Percentiles rank a stretch among this genome's conserved stretches.
phyloP scores from a whole-genome alignment of 2,329 filamentous ascomycete species.

The Phyllosticta capitalensis region DNA sequence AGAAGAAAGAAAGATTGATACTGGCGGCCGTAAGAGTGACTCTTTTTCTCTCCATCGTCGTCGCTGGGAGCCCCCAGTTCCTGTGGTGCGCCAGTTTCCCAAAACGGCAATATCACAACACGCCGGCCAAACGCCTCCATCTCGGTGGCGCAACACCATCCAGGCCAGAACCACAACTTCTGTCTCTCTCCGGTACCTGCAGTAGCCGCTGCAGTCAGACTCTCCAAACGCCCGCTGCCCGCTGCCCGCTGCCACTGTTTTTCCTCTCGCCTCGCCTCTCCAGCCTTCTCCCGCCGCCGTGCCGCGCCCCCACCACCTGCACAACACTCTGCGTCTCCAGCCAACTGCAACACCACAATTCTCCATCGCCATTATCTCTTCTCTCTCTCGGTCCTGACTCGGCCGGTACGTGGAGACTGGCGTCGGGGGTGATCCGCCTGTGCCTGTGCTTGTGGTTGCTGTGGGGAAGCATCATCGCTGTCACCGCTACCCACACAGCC shows the following conservation, averaged over 20 bases:
- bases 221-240: too few relatives aligned
- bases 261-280: not conserved
- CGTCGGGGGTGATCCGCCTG: conserved; percentile 9
- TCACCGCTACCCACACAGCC: not conserved
- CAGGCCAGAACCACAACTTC: not conserved
- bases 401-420: conserved; percentile 1
- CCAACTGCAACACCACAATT: not conserved
- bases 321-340: not conserved
- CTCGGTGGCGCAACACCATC: not conserved
- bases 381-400: not conserved
- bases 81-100: not conserved
- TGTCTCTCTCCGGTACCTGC: not conserved
- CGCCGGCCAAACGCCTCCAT: not conserved
- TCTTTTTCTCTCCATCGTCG: not conserved
- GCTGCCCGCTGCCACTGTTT: not conserved
- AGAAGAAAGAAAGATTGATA: not conserved
- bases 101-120: not conserved
- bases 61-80: not conserved
- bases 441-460: conserved; percentile 5
- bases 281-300: not conserved
- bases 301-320: not conserved
- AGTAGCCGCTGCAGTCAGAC: not conserved
- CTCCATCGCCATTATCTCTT: too few relatives aligned
- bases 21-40: not conserved
- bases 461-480: conserved; percentile 10